Percentiles rank a stretch among this genome's conserved stretches.
Conservation (phyloP, 2,329 filamentous ascomycete genomes). For the Fusarium stilboides region DNA sequence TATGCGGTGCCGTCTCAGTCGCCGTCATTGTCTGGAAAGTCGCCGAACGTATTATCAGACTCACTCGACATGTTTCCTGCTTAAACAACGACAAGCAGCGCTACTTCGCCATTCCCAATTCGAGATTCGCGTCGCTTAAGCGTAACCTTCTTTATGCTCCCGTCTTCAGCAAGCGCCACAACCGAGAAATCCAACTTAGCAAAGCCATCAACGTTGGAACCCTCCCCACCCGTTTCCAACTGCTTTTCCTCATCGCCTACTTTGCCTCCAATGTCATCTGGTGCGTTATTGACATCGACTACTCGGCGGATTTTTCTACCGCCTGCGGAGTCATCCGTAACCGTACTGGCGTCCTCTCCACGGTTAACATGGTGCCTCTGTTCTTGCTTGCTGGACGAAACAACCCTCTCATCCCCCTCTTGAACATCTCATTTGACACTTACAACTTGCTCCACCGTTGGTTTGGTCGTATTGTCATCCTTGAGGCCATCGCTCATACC, state of each 20-base stretch:
- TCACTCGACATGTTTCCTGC: slow-evolving; percentile 81
- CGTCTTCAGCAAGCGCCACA: slow-evolving; percentile 73
- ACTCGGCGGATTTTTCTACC: slow-evolving; percentile 65
- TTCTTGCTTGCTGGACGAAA: slow-evolving; percentile 83
- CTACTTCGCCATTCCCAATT: slow-evolving; percentile 78
- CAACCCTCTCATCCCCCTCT: slow-evolving; percentile 80
- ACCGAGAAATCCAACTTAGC: slow-evolving; percentile 74
- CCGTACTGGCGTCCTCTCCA: slow-evolving; percentile 77
- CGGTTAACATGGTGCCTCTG: slow-evolving; percentile 84
- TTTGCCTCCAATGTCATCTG: slow-evolving; percentile 73
- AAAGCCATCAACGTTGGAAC: slow-evolving; percentile 71
- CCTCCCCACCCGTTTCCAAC: slow-evolving; percentile 73
- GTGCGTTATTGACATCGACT: slow-evolving; percentile 75
- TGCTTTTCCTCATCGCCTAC: slow-evolving; percentile 69
- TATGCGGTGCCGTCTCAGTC: slow-evolving; percentile 75
- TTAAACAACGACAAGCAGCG: slow-evolving; percentile 84
- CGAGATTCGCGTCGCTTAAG: slow-evolving; percentile 73
- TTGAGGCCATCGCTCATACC: slow-evolving; percentile 78
- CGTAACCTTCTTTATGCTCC: slow-evolving; percentile 82
- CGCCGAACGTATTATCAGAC: slow-evolving; percentile 71
- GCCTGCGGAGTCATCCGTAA: slow-evolving; percentile 72
- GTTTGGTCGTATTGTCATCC: slow-evolving; percentile 81
- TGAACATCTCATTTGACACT: slow-evolving; percentile 84
- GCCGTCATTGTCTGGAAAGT: slow-evolving; percentile 78
- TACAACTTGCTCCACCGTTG: slow-evolving; percentile 87